Base-by-base conservation (phyloP, 352 stramenopile species). In the Peronosclerospora sorghi region DNA sequence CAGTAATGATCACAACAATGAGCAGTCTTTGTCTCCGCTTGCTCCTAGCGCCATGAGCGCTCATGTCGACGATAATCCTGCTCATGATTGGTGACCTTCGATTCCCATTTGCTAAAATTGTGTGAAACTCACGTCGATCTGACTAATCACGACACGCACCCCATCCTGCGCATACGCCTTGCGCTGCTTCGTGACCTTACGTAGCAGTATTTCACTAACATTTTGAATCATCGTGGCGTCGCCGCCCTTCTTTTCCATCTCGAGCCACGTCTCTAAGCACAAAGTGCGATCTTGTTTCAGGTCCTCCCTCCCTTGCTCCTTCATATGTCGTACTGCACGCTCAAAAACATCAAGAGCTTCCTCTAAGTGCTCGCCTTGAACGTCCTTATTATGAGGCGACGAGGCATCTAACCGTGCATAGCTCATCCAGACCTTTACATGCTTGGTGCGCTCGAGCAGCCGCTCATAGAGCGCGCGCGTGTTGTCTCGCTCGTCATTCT, bases 341-440 rank as follows among this genome's bases (percentile, higher is more conserved):
- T 95, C 60, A 45, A 97, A 95, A 5, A 97, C 85, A 7, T 86
- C 71, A 27, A 94, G 84, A 5, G 88, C 87, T 8, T 54, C 51
- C 26, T 86, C 75, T 35, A 77, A 71, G 35, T 73, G 66, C 7
- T 55, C 70, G 8, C 35, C 70, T 48, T 56, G 47, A 15, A 10
- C 21, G 12, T 56, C 48, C 24, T 60, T 55, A 27, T 63, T 26
- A 10, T 48, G 48, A 15, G 34, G 30, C 6, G 49, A 55, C 20
- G 49, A 59, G 0, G 66, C 79, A 41, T 94, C 80, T 36, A 96
- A 97, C 54, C 92, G 73, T 4, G 86, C 90, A 51, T 89, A 96
- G 46, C 67, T 84, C 35, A 96, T 83, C 77, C 86, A 97, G 13
- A 97, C 95, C 52, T 99, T 99, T 5, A 98, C 95, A 66, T 99